phyloP scores from a whole-genome alignment of 1,139 yeast genomes.

The Nakaseomyces glabratus region DNA sequence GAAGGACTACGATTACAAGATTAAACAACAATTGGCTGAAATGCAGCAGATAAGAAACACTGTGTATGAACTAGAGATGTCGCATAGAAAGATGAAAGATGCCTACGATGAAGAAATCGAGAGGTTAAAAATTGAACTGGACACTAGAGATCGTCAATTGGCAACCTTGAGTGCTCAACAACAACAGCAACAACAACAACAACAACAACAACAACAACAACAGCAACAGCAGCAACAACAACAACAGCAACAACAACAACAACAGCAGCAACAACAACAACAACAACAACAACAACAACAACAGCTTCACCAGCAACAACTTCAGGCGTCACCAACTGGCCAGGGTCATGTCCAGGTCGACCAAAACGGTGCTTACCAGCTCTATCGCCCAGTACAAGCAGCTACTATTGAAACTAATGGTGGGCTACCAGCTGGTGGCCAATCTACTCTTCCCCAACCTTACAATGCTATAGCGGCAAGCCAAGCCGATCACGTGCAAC shows the following conservation, averaged over 20 bases:
- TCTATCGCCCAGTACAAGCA: constrained; percentile 1
- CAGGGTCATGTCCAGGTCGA: too few relatives aligned
- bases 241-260: constrained; percentile 14
- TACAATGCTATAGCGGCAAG: not conserved
- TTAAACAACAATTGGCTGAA: constrained; percentile 86
- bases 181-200: constrained; percentile 17
- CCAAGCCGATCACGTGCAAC: not conserved
- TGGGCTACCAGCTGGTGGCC: too few relatives aligned
- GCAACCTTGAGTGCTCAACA: constrained; percentile 30
- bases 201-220: constrained; percentile 26
- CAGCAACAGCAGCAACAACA: constrained; percentile 27
- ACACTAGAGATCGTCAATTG: constrained; percentile 56
- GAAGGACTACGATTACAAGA: constrained; percentile 86
- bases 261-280: constrained; percentile 5
- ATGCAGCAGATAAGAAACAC: constrained; percentile 92
- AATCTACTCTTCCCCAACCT: constrained; percentile 4
- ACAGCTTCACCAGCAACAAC: not conserved
- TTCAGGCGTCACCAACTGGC: too few relatives aligned
- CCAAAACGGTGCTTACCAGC: too few relatives aligned
- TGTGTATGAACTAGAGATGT: constrained; percentile 86
- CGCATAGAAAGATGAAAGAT: constrained; percentile 91
- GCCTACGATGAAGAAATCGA: constrained; percentile 90
- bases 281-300: constrained; percentile 14
- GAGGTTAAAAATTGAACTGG: constrained; percentile 78
- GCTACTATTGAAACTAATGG: too few relatives aligned